These are phyloP conservation scores for Triticum aestivum DNA, from an alignment of 176 grass and related monocot species.

Conservation along the genomic window DNA sequence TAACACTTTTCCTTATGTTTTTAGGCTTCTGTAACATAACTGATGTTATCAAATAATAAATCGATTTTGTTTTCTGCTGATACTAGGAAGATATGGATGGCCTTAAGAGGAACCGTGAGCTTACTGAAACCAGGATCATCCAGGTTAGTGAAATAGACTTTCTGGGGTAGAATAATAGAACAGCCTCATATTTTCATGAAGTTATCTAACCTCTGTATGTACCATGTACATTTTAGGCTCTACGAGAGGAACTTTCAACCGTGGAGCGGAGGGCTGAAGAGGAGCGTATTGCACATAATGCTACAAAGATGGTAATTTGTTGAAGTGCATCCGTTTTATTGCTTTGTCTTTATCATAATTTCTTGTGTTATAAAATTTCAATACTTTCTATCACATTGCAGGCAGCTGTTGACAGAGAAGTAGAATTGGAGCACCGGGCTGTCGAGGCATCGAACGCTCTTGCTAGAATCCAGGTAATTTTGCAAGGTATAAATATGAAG, in stretches of 20 bases:
- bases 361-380: constrained; percentile 12
- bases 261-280: constrained; percentile 89
- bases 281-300: constrained; percentile 93
- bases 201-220: constrained; percentile 27
- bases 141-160: constrained; percentile 62
- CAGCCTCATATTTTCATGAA: constrained; percentile 20
- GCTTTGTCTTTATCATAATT: constrained; percentile 15
- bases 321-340: neutral
- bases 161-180: neutral
- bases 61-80: constrained; percentile 32
- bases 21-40: neutral
- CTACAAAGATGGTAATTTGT: constrained; percentile 87
- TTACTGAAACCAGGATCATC: constrained; percentile 97
- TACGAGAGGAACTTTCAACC: constrained; percentile 89
- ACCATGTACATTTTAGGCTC: constrained; percentile 56
- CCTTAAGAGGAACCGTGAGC: constrained; percentile 75
- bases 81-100: constrained; percentile 93
- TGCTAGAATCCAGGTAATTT: constrained; percentile 99
- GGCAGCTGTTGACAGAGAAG: constrained; percentile 98
- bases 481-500: constrained; percentile 37
- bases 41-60: constrained; percentile 1
- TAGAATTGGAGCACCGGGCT: constrained; percentile 97
- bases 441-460: constrained; percentile 98
- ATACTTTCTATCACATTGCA: constrained; percentile 45
- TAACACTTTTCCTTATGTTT: neutral